Evolutionary conservation across 2,329 filamentous ascomycete species (phyloP).

Genomic region (Verticillium nubilum): DNA sequence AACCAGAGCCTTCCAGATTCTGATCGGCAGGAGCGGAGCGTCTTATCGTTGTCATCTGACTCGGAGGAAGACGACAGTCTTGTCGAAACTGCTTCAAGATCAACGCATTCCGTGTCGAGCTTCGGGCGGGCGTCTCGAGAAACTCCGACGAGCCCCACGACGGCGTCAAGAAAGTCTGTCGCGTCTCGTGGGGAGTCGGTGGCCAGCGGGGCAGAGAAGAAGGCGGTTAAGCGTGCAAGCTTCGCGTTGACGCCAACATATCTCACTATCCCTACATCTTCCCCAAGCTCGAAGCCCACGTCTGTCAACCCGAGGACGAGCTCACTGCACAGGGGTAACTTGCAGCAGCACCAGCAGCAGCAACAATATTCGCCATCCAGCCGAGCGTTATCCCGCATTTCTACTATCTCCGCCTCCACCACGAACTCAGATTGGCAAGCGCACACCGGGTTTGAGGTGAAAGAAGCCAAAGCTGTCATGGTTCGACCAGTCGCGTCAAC

Average conservation of each 20-base stretch:
- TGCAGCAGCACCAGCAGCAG: not conserved
- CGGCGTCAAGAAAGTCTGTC: conserved; percentile 3
- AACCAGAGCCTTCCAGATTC: conserved; percentile 41
- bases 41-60: conserved; percentile 52
- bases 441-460: conserved; percentile 15
- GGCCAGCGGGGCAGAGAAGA: conserved; percentile 12
- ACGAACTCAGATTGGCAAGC: conserved; percentile 21
- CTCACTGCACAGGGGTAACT: conserved; percentile 16
- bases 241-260: conserved; percentile 35
- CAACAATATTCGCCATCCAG: conserved; percentile 4
- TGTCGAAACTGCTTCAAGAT: conserved; percentile 22
- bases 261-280: conserved; percentile 31
- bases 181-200: not conserved
- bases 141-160: conserved; percentile 6
- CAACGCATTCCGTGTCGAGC: conserved; percentile 20
- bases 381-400: conserved; percentile 25
- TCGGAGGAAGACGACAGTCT: conserved; percentile 41
- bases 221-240: conserved; percentile 32
- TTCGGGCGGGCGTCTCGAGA: conserved; percentile 11
- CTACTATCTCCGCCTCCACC: conserved; percentile 30
- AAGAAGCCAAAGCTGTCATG: conserved; percentile 34
- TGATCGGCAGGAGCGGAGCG: conserved; percentile 49
- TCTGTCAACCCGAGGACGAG: conserved; percentile 20
- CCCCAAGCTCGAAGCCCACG: conserved; percentile 12
- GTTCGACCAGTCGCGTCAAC: conserved; percentile 21